These are phyloP conservation scores for Lophiostoma macrostomum DNA, from an alignment of 495 filamentous ascomycete species.

Conservation along the genomic window DNA sequence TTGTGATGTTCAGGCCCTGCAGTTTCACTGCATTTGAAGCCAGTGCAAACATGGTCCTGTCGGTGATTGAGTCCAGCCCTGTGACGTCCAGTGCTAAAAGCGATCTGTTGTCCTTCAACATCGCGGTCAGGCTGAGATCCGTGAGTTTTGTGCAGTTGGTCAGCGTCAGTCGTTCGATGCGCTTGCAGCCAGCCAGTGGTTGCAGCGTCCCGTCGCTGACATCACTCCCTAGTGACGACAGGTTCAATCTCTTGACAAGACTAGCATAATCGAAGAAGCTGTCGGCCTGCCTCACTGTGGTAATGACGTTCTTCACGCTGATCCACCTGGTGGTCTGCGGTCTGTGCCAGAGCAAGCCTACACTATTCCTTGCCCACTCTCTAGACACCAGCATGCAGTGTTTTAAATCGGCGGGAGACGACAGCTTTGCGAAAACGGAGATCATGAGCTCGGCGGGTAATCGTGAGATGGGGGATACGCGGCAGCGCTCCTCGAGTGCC, in stretches of 20 bases:
- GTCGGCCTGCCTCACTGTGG: constrained; percentile 62
- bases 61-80: constrained; percentile 72
- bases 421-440: constrained; percentile 80
- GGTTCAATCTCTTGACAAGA: constrained; percentile 85
- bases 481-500: constrained; percentile 63
- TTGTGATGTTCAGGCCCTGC: constrained; percentile 91
- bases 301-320: constrained; percentile 72
- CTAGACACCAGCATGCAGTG: constrained; percentile 90
- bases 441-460: constrained; percentile 95
- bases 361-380: constrained; percentile 87
- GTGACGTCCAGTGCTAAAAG: constrained; percentile 92
- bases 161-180: constrained; percentile 89
- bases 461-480: constrained; percentile 69
- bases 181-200: constrained; percentile 78
- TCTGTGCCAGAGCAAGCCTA: constrained; percentile 92
- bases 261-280: constrained; percentile 82
- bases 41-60: constrained; percentile 74
- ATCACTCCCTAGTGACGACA: constrained; percentile 68
- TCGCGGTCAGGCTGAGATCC: constrained; percentile 73
- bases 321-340: constrained; percentile 84
- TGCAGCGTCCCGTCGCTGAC: constrained; percentile 88
- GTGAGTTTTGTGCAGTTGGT: constrained; percentile 85
- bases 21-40: constrained; percentile 76
- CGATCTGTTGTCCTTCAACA: constrained; percentile 75
- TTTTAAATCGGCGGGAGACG: constrained; percentile 67